A percentile compares a stretch with the other conserved stretches of the same genome.
phyloP scores from a whole-genome alignment of 2,329 filamentous ascomycete species.

The Myriangium duriaei region DNA sequence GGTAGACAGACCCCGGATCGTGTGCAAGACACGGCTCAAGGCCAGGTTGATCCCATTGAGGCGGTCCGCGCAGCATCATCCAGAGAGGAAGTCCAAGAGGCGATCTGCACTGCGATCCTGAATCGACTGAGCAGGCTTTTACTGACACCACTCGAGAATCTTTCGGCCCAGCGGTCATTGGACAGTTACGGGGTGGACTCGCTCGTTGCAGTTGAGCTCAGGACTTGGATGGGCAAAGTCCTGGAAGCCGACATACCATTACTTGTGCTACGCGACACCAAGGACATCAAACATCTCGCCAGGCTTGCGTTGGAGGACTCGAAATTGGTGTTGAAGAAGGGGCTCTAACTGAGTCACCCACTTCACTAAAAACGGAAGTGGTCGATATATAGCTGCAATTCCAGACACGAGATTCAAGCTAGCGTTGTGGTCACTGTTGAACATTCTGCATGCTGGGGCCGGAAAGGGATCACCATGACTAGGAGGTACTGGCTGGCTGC shows the following conservation, averaged over 20 bases:
- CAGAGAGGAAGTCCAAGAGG: background rate
- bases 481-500: too few relatives aligned
- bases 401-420: too few relatives aligned
- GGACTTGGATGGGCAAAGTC: slow-evolving; percentile 39
- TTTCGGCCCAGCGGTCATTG: background rate
- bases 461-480: too few relatives aligned
- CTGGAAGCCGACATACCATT: slow-evolving; percentile 34
- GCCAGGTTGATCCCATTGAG: slow-evolving; percentile 10
- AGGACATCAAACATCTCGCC: background rate
- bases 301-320: background rate
- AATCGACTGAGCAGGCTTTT: background rate
- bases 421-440: too few relatives aligned
- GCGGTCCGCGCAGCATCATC: slow-evolving; percentile 11
- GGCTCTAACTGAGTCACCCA: too few relatives aligned
- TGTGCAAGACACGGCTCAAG: slow-evolving; percentile 5
- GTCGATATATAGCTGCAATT: too few relatives aligned
- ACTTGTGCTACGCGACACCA: slow-evolving; percentile 26
- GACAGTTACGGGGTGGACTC: slow-evolving; percentile 27
- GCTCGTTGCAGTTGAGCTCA: slow-evolving; percentile 28
- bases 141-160: background rate
- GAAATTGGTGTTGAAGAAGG: too few relatives aligned
- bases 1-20: too few relatives aligned
- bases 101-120: background rate
- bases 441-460: too few relatives aligned
- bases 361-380: too few relatives aligned